phyloP scores from a whole-genome alignment of 2,329 filamentous ascomycete species.

The Pseudohalonectria lignicola region DNA sequence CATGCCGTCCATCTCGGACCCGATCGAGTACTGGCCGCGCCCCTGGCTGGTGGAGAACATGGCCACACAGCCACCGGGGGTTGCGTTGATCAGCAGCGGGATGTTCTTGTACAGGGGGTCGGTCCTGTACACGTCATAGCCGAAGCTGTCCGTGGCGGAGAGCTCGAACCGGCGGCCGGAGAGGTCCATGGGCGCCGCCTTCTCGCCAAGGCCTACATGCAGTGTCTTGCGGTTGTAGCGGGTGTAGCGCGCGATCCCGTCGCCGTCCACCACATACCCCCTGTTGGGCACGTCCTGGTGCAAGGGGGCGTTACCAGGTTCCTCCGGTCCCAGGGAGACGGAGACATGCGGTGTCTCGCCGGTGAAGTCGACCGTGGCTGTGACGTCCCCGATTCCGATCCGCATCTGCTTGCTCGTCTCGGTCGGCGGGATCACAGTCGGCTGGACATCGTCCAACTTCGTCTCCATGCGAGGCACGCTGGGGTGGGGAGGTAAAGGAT shows the following conservation, averaged over 20 bases:
- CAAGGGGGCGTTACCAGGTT: conserved; percentile 37
- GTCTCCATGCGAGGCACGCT: conserved; percentile 36
- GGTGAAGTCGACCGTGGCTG: conserved; percentile 47
- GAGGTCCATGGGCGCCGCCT: conserved; percentile 62
- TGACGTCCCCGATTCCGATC: conserved; percentile 35
- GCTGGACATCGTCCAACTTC: conserved; percentile 20
- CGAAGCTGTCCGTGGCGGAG: conserved; percentile 61
- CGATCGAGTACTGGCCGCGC: conserved; percentile 54
- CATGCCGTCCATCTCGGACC: conserved; percentile 64
- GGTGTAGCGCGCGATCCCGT: conserved; percentile 49
- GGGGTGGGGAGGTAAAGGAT: conserved; percentile 55
- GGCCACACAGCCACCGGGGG: conserved; percentile 50
- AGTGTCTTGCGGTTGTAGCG: conserved; percentile 45
- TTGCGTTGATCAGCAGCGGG: conserved; percentile 59
- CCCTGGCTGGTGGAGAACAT: conserved; percentile 58
- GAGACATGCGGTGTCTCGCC: conserved; percentile 11
- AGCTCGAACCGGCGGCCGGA: conserved; percentile 55
- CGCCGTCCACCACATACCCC: conserved; percentile 50
- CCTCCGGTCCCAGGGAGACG: conserved; percentile 40
- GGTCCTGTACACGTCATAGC: conserved; percentile 59
- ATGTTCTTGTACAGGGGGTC: conserved; percentile 71
- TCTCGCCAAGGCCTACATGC: conserved; percentile 62
- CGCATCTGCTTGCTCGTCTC: conserved; percentile 22
- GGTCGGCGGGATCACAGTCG: conserved; percentile 18
- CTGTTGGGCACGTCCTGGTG: conserved; percentile 53